Evolutionary conservation across 2,329 filamentous ascomycete species (phyloP), one percentile per base, ranked within the genome.

Genomic region (Emergomyces orientalis): DNA sequence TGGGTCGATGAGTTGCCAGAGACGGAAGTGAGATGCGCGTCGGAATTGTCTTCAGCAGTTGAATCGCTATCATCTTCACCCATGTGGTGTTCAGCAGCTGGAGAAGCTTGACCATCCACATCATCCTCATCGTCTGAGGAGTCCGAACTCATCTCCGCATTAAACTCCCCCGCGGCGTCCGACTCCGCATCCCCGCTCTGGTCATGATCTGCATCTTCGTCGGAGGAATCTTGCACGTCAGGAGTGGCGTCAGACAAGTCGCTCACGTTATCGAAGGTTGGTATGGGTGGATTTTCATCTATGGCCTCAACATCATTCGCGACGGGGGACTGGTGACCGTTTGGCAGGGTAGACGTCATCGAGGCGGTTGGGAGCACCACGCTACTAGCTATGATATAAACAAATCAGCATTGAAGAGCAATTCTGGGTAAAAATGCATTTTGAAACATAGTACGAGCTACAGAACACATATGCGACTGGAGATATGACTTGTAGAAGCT

Each of bases 1-100:
- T 86, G 83, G 56, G 91, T 94, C 71, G 85, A 85, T 67, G 87
- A 89, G 70, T 82, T 79, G 67, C 82, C 82, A 65, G 82, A 81
- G 59, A 78, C 77, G 72, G 77, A 84, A 66, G 79, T 77, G 67
- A 82, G 86, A 65, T 85, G 84, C 66, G 85, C 75, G 67, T 77
- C 78, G 64, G 71, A 72, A 63, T 79, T 79, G 66, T 80, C 81
- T 64, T 84, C 87, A 75, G 88, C 86, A 72, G 90, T 89, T 71
- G 89, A 96, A 75, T 96, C 91, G 67, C 14, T 82, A 70, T 85
- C 82, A 58, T 81, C 81, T 66, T 80, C 73, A 62, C 74, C 73
- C 73, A 65, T 78, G 67, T 79, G 81, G 73, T 77, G 78, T 70
- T 79, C 76, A 67, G 79, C 75, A 70, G 88, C 84, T 72, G 84